These are phyloP conservation scores for Dictyostelium capitatum DNA, from an alignment of 78 protist genomes.

Conservation along the genomic window DNA sequence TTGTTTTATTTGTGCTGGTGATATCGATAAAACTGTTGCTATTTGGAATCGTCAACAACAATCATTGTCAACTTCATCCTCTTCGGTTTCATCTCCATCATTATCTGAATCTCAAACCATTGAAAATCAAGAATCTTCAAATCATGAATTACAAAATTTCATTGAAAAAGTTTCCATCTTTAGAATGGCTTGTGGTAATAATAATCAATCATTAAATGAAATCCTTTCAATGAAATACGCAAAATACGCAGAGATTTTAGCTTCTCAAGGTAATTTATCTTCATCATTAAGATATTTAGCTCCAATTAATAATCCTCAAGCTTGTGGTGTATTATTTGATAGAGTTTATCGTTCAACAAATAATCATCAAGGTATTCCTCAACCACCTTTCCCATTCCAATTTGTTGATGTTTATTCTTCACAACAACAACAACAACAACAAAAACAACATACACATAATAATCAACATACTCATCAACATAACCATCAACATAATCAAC, in stretches of 20 bases:
- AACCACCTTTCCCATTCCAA: slow-evolving; percentile 78
- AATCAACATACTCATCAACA: background rate
- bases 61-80: too few relatives aligned
- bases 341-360: slow-evolving; percentile 62
- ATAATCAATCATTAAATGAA: slow-evolving; percentile 6
- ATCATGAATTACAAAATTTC: slow-evolving; percentile 36
- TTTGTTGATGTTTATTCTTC: slow-evolving; percentile 35
- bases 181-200: slow-evolving; percentile 25
- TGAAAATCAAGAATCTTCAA: background rate
- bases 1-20: slow-evolving; percentile 93
- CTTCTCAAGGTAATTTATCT: slow-evolving; percentile 76
- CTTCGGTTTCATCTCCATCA: background rate
- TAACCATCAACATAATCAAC: background rate
- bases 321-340: slow-evolving; percentile 37
- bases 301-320: background rate
- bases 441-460: background rate
- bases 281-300: slow-evolving; percentile 76
- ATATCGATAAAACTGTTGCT: slow-evolving; percentile 67
- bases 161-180: slow-evolving; percentile 71
- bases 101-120: background rate
- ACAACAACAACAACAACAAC: background rate
- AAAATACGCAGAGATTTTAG: slow-evolving; percentile 78
- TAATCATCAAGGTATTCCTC: slow-evolving; percentile 55
- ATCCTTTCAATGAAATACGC: slow-evolving; percentile 45
- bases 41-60: slow-evolving; percentile 77